Conservation (phyloP, 441 rosid genomes). For the Corymbia citriodora region DNA sequence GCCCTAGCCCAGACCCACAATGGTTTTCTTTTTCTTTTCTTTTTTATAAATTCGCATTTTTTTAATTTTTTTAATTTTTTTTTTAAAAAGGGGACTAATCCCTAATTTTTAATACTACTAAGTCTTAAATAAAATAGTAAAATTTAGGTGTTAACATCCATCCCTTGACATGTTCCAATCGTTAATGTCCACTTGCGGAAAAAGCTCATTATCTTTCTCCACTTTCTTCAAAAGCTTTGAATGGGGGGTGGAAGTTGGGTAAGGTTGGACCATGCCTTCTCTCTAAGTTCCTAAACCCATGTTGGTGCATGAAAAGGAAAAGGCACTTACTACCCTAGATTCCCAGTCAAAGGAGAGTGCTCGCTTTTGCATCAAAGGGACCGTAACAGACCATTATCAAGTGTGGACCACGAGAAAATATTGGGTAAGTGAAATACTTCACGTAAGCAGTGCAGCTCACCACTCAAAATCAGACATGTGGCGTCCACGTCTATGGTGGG, state of each 20-base stretch:
- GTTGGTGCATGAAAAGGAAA: neutral
- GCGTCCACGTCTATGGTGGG: too few relatives aligned
- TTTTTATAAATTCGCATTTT: too few relatives aligned
- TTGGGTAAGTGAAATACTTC: too few relatives aligned
- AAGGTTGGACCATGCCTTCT: neutral
- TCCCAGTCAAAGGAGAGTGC: neutral
- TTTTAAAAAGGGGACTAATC: too few relatives aligned
- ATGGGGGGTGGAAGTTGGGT: neutral
- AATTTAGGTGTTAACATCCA: too few relatives aligned
- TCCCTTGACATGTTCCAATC: neutral
- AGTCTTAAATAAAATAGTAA: too few relatives aligned
- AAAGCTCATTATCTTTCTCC: neutral
- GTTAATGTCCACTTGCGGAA: neutral
- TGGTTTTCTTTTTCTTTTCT: too few relatives aligned
- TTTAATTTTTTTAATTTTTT: too few relatives aligned
- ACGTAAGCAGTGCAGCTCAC: too few relatives aligned
- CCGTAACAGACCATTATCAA: neutral
- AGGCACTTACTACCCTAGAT: neutral
- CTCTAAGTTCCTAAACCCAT: neutral
- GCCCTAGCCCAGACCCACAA: too few relatives aligned
- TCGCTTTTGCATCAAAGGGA: neutral
- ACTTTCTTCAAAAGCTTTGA: neutral
- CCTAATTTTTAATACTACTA: too few relatives aligned
- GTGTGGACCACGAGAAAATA: neutral
- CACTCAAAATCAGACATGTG: too few relatives aligned